Evolutionary conservation across 805 yeast genomes (phyloP), one percentile per base, ranked within the genome.

Genomic region (Teunomyces funiuensis): DNA sequence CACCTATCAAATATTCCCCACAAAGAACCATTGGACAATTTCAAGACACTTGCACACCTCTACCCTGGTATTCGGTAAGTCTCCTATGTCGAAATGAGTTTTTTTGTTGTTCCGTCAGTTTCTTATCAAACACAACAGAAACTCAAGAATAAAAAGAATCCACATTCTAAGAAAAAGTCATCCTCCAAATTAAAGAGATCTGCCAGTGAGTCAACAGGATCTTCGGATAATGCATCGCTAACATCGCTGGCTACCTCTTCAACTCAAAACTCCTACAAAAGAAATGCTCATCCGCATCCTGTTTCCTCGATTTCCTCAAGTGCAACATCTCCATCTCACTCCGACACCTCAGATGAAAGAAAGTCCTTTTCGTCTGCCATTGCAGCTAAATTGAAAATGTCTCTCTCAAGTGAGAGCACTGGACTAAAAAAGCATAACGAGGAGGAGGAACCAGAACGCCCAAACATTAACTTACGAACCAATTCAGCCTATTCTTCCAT

Each of bases 91-190:
- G 10, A 30, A 11, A 67, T 68, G 74, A 66, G 64, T 45, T 69
- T 61, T 49, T 67, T 56, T 36, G 56, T 65, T 13, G 73, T 68
- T 1, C 73, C 73, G 1, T 45, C 68, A 15, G 62, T 66, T 42
- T 66, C 63, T 57, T 69, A 64, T 44, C 74, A 69, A 50, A 66
- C 68, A 19, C 63, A 65, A 42, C 71, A 69, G 46, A 67, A 68
- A 45, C 39, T 67, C 29, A 49, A 60, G 29, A 52, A 49, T 28
- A 52, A 54, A 34, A 50, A 52, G 41, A 38, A 36, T 23, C 31
- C 14, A 13, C 49, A 49, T 28, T 29, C 33, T 36, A 45, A 54
- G 45, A 47, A 46, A 37, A 50, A 31, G 25, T 13, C 18, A 3
- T 5, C 14, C 20, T 39, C 22, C 19, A 36, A 11, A 15, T 16